Conservation (phyloP, 495 filamentous ascomycete species). For the Xylaria intraflava region DNA sequence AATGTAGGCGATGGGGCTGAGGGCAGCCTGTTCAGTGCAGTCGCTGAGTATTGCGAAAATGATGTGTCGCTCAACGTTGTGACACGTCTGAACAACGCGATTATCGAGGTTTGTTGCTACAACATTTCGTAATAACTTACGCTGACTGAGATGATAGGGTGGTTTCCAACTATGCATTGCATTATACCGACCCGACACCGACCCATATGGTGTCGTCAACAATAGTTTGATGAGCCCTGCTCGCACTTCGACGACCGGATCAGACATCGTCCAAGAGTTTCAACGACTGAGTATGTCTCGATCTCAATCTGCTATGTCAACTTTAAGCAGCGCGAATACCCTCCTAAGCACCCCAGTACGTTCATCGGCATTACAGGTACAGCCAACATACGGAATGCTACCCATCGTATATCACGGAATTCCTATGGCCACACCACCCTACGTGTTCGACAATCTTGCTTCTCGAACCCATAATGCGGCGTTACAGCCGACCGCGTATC, state of each 20-base stretch:
- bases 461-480: conserved; percentile 23
- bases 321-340: conserved; percentile 12
- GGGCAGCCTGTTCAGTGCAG: conserved; percentile 31
- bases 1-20: conserved; percentile 23
- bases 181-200: conserved; percentile 20
- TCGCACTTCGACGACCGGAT: conserved; percentile 2
- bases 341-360: conserved; percentile 35
- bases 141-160: conserved; percentile 16
- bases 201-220: neutral
- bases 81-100: conserved; percentile 37
- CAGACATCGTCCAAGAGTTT: conserved; percentile 17
- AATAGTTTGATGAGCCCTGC: conserved; percentile 4
- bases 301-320: conserved; percentile 13
- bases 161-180: conserved; percentile 21
- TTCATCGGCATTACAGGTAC: conserved; percentile 20
- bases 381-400: conserved; percentile 28
- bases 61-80: conserved; percentile 30
- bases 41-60: conserved; percentile 53
- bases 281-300: conserved; percentile 22
- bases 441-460: conserved; percentile 33
- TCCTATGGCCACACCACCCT: conserved; percentile 18
- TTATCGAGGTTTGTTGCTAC: conserved; percentile 35
- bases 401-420: conserved; percentile 30
- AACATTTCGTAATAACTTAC: conserved; percentile 10
- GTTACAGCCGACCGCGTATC: conserved; percentile 26